These are phyloP conservation scores for Paecilomyces sp. DNA, from an alignment of 2,329 filamentous ascomycete species.

Conservation along the genomic window DNA sequence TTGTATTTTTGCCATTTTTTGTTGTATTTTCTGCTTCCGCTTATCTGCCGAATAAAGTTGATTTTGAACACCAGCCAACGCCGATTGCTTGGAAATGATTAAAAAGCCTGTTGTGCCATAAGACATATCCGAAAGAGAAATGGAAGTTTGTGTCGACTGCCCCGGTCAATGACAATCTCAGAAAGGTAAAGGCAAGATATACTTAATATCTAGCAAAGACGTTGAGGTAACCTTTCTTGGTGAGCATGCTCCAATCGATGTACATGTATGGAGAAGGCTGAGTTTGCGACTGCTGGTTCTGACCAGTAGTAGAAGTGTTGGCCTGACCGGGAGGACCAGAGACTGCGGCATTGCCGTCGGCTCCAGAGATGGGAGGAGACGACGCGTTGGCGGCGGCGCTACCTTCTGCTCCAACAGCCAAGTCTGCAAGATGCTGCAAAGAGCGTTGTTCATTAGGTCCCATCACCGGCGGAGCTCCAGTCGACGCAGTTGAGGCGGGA, in stretches of 20 bases:
- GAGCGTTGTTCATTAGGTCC: constrained; percentile 38
- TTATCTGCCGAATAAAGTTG: background rate
- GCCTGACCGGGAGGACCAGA: constrained; percentile 16
- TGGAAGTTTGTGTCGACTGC: background rate
- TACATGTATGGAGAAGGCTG: constrained; percentile 10
- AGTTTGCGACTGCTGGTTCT: constrained; percentile 15
- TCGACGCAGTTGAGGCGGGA: constrained; percentile 2
- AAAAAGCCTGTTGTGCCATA: background rate
- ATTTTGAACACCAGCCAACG: background rate
- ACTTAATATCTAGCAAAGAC: constrained; percentile 17
- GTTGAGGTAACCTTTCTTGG: constrained; percentile 35
- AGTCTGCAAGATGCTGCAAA: constrained; percentile 36
- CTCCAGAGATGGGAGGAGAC: constrained; percentile 16
- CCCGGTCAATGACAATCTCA: background rate
- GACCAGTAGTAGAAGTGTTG: background rate
- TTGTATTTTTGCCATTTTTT: background rate
- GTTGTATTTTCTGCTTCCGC: background rate
- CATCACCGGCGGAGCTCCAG: constrained; percentile 24
- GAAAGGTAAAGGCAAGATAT: background rate
- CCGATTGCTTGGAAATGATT: background rate
- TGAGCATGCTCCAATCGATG: constrained; percentile 34
- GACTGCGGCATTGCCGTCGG: constrained; percentile 16
- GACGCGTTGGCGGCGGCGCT: constrained; percentile 21
- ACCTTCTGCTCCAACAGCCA: constrained; percentile 37
- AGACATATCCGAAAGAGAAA: background rate